phyloP scores from a whole-genome alignment of 805 yeast genomes.

The Candida adriatica region DNA sequence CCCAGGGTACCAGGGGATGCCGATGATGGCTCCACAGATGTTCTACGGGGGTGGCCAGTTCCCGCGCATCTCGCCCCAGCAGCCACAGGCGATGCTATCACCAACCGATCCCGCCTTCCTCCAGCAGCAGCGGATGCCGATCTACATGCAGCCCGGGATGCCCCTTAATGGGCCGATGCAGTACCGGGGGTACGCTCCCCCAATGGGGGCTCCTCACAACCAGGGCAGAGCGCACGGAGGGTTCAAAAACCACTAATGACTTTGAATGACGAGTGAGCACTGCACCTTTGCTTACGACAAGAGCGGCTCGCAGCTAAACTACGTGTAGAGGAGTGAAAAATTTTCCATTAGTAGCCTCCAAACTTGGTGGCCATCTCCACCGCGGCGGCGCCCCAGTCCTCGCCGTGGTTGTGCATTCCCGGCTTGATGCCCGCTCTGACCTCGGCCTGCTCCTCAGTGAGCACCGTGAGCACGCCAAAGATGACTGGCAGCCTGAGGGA shows the following conservation, averaged over 20 bases:
- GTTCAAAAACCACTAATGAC: slow-evolving; percentile 5
- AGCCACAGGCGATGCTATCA: slow-evolving; percentile 7
- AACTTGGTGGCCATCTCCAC: slow-evolving; percentile 79
- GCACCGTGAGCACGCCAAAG: slow-evolving; percentile 88
- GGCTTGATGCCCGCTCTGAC: slow-evolving; percentile 87
- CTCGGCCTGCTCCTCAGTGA: slow-evolving; percentile 91
- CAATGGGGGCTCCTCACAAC: slow-evolving; percentile 4
- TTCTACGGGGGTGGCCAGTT: slow-evolving; percentile 10
- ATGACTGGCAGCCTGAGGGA: slow-evolving; percentile 71
- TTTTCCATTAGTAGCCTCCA: slow-evolving; percentile 1
- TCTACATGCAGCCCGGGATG: slow-evolving; percentile 12
- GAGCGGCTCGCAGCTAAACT: too few relatives aligned
- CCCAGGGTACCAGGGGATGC: slow-evolving; percentile 11
- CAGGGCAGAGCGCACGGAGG: slow-evolving; percentile 6
- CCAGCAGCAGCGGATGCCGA: slow-evolving; percentile 10
- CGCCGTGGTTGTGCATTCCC: slow-evolving; percentile 89
- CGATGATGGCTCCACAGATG: slow-evolving; percentile 16
- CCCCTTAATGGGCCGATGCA: slow-evolving; percentile 7
- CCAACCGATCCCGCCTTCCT: slow-evolving; percentile 8
- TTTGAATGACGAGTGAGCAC: neutral
- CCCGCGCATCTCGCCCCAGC: slow-evolving; percentile 15
- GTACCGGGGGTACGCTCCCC: slow-evolving; percentile 6
- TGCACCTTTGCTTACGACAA: neutral
- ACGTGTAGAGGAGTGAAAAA: neutral
- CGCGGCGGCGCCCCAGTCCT: slow-evolving; percentile 98